These are phyloP conservation scores for Lentinus brumalis DNA, from an alignment of 768 basidiomycete genomes.

Conservation along the genomic window DNA sequence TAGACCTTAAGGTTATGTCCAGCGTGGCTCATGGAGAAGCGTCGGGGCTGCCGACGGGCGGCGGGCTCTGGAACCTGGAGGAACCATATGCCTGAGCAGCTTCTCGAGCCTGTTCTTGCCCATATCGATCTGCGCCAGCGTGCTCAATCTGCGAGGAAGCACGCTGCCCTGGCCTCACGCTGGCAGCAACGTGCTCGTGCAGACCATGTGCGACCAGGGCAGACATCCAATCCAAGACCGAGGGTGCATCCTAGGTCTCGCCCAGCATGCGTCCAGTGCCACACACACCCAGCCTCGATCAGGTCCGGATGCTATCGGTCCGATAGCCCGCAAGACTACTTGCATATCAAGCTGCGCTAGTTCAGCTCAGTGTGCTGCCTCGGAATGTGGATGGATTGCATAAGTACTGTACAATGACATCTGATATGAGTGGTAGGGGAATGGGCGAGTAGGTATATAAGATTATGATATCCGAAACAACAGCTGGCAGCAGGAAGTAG, in stretches of 20 bases:
- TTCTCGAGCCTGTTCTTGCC: slow-evolving; percentile 9
- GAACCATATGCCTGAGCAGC: slow-evolving; percentile 13
- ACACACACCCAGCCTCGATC: neutral
- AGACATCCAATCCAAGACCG: neutral
- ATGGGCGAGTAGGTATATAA: slow-evolving; percentile 1
- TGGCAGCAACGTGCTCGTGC: slow-evolving; percentile 11
- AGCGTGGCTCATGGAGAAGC: slow-evolving; percentile 1
- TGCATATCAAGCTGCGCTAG: neutral
- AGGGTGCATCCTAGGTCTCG: neutral
- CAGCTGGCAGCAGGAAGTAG: neutral
- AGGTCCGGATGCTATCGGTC: neutral
- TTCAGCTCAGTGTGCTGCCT: neutral
- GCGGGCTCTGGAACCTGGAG: neutral
- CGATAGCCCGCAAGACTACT: neutral
- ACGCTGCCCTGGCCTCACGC: neutral
- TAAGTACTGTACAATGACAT: slow-evolving; percentile 14
- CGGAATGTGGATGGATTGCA: neutral
- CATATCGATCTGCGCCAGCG: slow-evolving; percentile 18
- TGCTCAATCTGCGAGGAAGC: slow-evolving; percentile 4
- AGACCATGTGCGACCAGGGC: slow-evolving; percentile 3
- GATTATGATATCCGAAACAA: slow-evolving; percentile 4
- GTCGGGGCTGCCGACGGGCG: neutral
- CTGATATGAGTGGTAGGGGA: neutral
- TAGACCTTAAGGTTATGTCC: neutral
- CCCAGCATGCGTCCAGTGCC: neutral